Conservation (phyloP, 768 basidiomycete species). For the Naganishia randhawae region DNA sequence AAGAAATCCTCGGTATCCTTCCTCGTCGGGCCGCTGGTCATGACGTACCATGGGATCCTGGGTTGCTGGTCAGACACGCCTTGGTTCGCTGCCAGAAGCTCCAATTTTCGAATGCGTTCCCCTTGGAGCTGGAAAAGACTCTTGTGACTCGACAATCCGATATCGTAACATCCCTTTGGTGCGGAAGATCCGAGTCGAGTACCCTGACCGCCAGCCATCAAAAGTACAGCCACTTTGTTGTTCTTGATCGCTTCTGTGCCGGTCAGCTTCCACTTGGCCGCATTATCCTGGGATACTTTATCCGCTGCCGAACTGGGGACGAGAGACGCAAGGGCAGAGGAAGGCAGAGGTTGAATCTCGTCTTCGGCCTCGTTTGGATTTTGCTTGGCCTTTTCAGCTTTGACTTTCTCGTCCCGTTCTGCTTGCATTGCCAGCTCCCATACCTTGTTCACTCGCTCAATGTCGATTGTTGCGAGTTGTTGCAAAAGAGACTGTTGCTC, state of each 20-base stretch:
- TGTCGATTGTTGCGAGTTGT: conserved; percentile 77
- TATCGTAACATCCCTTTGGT: conserved; percentile 98
- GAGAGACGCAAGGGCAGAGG: conserved; percentile 66
- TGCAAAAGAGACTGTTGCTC: conserved; percentile 63
- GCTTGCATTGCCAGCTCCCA: conserved; percentile 70
- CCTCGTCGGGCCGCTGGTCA: conserved; percentile 96
- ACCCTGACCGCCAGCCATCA: conserved; percentile 98
- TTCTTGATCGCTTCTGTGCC: conserved; percentile 77
- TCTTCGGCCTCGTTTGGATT: conserved; percentile 45
- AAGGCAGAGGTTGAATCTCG: conserved; percentile 75
- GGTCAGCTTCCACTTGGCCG: conserved; percentile 66
- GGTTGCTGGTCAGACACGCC: conserved; percentile 53
- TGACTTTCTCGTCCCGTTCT: conserved; percentile 57
- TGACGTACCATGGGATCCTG: conserved; percentile 92
- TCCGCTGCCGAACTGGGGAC: conserved; percentile 54
- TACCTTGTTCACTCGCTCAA: conserved; percentile 85
- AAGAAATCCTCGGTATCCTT: conserved; percentile 82
- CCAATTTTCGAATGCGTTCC: conserved; percentile 84
- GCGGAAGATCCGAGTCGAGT: conserved; percentile 85
- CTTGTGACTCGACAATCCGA: conserved; percentile 87
- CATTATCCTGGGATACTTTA: conserved; percentile 36
- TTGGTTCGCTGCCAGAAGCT: conserved; percentile 63
- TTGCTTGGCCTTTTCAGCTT: background rate
- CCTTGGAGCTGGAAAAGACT: conserved; percentile 95
- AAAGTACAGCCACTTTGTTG: conserved; percentile 85